Conservation (phyloP, 352 stramenopile species). For the Phytophthora pseudosyringae region DNA sequence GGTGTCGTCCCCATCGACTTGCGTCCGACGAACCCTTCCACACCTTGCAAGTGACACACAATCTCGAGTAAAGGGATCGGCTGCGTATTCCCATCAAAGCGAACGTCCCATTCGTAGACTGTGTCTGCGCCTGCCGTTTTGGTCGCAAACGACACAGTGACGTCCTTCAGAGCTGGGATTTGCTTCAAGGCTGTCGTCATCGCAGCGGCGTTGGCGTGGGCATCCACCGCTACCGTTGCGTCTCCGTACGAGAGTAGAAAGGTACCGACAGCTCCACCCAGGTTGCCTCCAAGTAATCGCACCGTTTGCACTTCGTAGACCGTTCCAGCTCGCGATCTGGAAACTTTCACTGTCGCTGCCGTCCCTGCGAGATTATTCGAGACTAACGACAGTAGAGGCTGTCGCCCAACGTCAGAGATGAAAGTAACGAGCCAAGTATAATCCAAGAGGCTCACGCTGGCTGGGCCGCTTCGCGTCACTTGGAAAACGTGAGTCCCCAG, state of each 20-base stretch:
- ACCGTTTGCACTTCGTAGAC: neutral
- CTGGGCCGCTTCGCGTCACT: neutral
- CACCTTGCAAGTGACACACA: neutral
- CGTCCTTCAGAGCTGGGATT: neutral
- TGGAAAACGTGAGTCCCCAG: neutral
- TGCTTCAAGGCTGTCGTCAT: neutral
- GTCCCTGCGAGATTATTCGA: neutral
- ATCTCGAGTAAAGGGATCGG: neutral
- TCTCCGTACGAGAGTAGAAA: neutral
- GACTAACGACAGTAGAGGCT: neutral
- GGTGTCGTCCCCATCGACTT: slow-evolving; percentile 14
- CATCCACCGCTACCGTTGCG: neutral
- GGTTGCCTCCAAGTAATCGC: neutral
- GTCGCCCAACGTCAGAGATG: neutral
- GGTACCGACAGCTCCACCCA: neutral
- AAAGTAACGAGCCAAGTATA: slow-evolving; percentile 2
- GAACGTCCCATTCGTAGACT: slow-evolving; percentile 1
- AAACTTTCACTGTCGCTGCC: neutral
- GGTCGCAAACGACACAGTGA: neutral
- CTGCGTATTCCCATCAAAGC: slow-evolving; percentile 1
- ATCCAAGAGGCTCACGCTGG: neutral
- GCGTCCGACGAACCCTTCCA: neutral
- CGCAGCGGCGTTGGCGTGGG: neutral
- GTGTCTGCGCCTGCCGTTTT: neutral
- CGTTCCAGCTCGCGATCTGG: neutral